Evolutionary conservation across 2,329 filamentous ascomycete species (phyloP).

Genomic region (Stagonosporopsis tanaceti): DNA sequence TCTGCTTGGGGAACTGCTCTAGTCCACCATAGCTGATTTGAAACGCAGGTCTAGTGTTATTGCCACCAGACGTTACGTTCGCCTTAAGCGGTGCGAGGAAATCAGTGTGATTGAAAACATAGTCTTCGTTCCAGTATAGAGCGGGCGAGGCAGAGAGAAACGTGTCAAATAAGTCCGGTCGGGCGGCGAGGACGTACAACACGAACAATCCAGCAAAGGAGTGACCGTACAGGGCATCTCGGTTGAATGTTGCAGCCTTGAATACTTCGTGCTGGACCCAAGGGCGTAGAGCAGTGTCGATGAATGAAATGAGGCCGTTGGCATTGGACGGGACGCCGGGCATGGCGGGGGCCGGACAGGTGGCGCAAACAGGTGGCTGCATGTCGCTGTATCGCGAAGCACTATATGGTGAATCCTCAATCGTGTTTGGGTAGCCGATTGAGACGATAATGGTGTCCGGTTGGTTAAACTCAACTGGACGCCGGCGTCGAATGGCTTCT

Average conservation of each 20-base stretch:
- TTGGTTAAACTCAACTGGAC: constrained; percentile 41
- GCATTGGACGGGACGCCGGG: constrained; percentile 55
- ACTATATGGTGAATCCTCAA: constrained; percentile 43
- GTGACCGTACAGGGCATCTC: constrained; percentile 59
- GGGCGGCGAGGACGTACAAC: constrained; percentile 55
- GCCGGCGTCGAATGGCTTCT: constrained; percentile 40
- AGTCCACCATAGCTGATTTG: constrained; percentile 42
- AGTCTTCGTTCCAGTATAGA: constrained; percentile 58
- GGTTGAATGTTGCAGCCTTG: constrained; percentile 41
- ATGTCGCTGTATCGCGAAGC: constrained; percentile 36
- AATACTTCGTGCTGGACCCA: constrained; percentile 42
- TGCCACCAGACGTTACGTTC: not conserved
- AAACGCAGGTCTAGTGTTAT: constrained; percentile 38
- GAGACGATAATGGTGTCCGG: constrained; percentile 43
- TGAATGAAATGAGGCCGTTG: constrained; percentile 55
- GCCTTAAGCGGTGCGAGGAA: constrained; percentile 33
- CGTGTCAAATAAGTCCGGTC: constrained; percentile 54
- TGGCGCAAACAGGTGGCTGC: constrained; percentile 42
- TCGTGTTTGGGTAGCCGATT: constrained; percentile 41
- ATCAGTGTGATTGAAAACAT: constrained; percentile 42
- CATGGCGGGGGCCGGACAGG: constrained; percentile 32
- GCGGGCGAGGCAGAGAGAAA: constrained; percentile 58
- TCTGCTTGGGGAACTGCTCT: constrained; percentile 37
- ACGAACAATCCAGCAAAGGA: constrained; percentile 60
- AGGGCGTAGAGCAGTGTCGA: constrained; percentile 52